Conservation (phyloP, 768 basidiomycete genomes). For the Hirschioporus abietinus region DNA sequence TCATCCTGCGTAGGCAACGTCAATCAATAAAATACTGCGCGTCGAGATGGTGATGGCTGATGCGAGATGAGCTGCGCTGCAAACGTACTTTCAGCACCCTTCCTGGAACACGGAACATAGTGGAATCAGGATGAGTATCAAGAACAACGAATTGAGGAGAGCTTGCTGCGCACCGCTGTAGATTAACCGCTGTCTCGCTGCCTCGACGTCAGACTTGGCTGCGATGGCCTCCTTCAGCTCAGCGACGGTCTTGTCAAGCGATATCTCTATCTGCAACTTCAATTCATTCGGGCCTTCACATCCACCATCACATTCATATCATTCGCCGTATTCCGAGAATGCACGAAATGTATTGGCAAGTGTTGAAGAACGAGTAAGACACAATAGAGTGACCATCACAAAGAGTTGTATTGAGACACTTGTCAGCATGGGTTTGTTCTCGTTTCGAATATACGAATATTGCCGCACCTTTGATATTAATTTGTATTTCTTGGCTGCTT, state of each 20-base stretch:
- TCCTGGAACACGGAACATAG: no score
- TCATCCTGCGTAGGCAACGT: slow-evolving; percentile 70
- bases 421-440: neutral
- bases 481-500: slow-evolving; percentile 41
- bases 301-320: neutral
- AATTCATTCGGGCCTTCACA: slow-evolving; percentile 78
- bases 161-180: slow-evolving; percentile 63
- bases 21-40: slow-evolving; percentile 4
- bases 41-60: no score
- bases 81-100: slow-evolving; percentile 63
- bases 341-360: no score
- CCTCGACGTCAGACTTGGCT: slow-evolving; percentile 76
- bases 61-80: slow-evolving; percentile 4
- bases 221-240: slow-evolving; percentile 93
- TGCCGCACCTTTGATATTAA: slow-evolving; percentile 61
- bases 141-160: no score
- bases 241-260: slow-evolving; percentile 74
- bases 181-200: slow-evolving; percentile 85
- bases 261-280: slow-evolving; percentile 84
- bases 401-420: neutral
- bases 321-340: neutral
- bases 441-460: neutral
- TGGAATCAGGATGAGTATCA: no score
- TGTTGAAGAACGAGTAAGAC: no score
- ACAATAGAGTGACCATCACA: no score